Base-by-base conservation (phyloP, 805 yeast genomes). In the Candida andamanensis region DNA sequence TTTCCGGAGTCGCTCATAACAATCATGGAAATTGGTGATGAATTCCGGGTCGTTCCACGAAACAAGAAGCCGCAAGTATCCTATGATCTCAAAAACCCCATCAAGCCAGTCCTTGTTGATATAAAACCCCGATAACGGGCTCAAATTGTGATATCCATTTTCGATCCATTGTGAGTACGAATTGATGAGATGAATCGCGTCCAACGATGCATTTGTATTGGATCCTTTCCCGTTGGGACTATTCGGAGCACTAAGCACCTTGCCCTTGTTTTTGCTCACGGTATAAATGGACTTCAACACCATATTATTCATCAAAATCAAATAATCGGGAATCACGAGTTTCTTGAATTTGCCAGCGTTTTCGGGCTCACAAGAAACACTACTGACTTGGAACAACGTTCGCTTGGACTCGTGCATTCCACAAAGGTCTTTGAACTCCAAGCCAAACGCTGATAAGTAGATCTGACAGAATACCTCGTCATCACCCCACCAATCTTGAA, bases 401-500 rank as follows among this genome's bases (percentile, higher is more conserved):
- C n/a, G n/a, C 24, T 26, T 6, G 13, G 5, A 19, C 6, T n/a
- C 21, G 8, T 17, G 17, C 2, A 17, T 30, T 4, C 21, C 33
- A 10, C 14, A 16, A 10, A 28, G 12, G 7, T 30, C 38, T 12
- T 30, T 35, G 4, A 29, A 14, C 26, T 57, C 62, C 11, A 61
- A 49, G 1, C 77, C 75, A 59, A 74, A 63, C 11, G 69, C 58
- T 5, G 75, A 68, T 31, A 69, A 47, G 44, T 72, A 60, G 9
- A 74, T 42, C 7, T 60, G 43, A 20, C 67, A 46, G 8, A 67
- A 44, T 4, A 78, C 49, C 24, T 65, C 64, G 37, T 68, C 65
- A 42, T 72, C 67, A 15, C 46, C 39, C 76, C 80, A 74, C 65
- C 71, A 65, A 27, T 54, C 47, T 41, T 67, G 52, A 30, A 80